These are phyloP conservation scores for Salix dunnii DNA, from an alignment of 345 rosid genomes.

Conservation along the genomic window DNA sequence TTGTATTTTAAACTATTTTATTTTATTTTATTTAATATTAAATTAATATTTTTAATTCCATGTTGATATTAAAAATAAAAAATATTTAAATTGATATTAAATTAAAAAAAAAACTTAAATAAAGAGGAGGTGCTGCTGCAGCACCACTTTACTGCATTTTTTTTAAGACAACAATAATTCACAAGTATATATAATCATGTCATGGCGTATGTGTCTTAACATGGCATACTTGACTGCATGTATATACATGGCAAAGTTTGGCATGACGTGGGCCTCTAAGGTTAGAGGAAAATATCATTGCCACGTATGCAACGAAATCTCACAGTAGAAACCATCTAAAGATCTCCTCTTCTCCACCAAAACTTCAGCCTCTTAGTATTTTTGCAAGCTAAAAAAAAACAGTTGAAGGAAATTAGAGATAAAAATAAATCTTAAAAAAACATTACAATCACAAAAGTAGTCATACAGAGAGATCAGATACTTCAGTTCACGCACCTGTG, in stretches of 20 bases:
- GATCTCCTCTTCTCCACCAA: conserved; percentile 26
- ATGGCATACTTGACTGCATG: too few relatives aligned
- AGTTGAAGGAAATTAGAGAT: neutral
- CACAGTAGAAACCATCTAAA: conserved; percentile 33
- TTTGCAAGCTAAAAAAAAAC: neutral
- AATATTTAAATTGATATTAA: too few relatives aligned
- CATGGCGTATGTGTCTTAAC: neutral
- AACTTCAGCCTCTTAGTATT: conserved; percentile 18
- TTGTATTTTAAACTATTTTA: too few relatives aligned
- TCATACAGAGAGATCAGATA: too few relatives aligned
- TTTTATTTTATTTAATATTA: too few relatives aligned
- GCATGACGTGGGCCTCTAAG: conserved; percentile 41
- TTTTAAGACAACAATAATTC: neutral
- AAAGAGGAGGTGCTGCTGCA: too few relatives aligned
- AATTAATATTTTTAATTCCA: too few relatives aligned
- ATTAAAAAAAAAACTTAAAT: too few relatives aligned
- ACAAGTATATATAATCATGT: neutral
- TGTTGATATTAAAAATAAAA: too few relatives aligned
- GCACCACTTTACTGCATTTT: too few relatives aligned
- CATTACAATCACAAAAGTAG: too few relatives aligned
- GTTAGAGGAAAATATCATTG: conserved; percentile 63
- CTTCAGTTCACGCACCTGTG: neutral
- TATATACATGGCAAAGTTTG: neutral
- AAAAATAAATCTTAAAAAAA: neutral
- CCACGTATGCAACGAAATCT: conserved; percentile 45